These are phyloP conservation scores for Saksenaea vasiformis DNA, from an alignment of 371 early-diverging fungal species.

Conservation along the genomic window DNA sequence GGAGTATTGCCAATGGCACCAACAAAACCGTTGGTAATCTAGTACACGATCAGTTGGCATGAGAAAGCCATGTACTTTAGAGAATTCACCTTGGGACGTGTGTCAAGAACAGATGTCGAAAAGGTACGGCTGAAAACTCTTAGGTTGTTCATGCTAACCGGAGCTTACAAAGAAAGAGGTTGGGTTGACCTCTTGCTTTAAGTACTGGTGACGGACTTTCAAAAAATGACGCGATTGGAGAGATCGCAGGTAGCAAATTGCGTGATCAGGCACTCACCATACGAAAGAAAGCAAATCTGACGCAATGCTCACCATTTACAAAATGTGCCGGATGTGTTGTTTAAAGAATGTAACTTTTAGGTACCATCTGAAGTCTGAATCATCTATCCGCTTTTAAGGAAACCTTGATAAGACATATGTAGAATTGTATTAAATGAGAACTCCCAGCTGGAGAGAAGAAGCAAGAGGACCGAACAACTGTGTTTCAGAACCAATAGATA, in stretches of 20 bases:
- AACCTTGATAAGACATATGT: too few relatives aligned
- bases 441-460: too few relatives aligned
- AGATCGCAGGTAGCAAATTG: neutral
- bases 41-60: neutral
- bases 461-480: too few relatives aligned
- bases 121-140: slow-evolving; percentile 41
- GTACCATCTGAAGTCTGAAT: too few relatives aligned
- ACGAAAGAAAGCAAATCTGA: neutral
- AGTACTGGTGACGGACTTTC: slow-evolving; percentile 1
- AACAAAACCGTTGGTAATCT: slow-evolving; percentile 76
- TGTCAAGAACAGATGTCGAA: slow-evolving; percentile 47
- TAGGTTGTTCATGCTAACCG: slow-evolving; percentile 35
- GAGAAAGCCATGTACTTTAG: neutral
- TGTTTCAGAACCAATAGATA: too few relatives aligned
- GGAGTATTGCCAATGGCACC: slow-evolving; percentile 97
- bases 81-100: slow-evolving; percentile 26
- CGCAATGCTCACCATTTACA: too few relatives aligned
- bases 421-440: too few relatives aligned
- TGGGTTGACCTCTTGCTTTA: neutral
- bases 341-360: too few relatives aligned
- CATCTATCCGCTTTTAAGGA: too few relatives aligned
- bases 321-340: too few relatives aligned
- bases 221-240: slow-evolving; percentile 13
- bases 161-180: slow-evolving; percentile 7
- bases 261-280: slow-evolving; percentile 1